phyloP scores from a whole-genome alignment of 192 early-diverging fungal genomes.

The Podochytrium sp. region DNA sequence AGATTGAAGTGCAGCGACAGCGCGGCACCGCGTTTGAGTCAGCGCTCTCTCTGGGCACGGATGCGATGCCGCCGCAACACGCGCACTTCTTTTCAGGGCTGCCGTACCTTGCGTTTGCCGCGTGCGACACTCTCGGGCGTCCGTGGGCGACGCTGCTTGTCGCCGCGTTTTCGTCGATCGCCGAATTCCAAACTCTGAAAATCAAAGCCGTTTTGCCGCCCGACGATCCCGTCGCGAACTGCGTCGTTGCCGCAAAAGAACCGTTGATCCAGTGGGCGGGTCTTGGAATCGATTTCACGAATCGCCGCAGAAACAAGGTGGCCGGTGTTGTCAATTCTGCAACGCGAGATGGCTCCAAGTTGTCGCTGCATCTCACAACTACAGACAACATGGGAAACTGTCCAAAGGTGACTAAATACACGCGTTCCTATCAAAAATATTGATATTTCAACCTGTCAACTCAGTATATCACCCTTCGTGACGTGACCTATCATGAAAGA shows the following conservation, averaged over 20 bases:
- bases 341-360: background rate
- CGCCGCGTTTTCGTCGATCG: background rate
- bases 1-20: background rate
- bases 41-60: background rate
- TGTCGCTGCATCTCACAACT: background rate
- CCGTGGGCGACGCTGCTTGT: conserved; percentile 4
- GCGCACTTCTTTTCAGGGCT: conserved; percentile 26
- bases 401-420: conserved; percentile 21
- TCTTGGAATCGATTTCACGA: conserved; percentile 33
- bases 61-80: conserved; percentile 33
- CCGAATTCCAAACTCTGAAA: background rate
- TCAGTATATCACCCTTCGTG: conserved; percentile 8
- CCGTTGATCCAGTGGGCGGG: background rate
- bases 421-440: background rate
- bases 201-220: background rate
- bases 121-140: background rate
- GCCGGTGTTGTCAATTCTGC: conserved; percentile 2
- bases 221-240: background rate
- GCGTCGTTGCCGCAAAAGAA: background rate
- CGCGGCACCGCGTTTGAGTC: background rate
- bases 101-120: conserved; percentile 10
- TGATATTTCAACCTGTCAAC: background rate
- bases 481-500: background rate
- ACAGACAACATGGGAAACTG: conserved; percentile 35
- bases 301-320: conserved; percentile 32